Evolutionary conservation across 495 filamentous ascomycete genomes (phyloP).

Genomic region (Cercophora samala): DNA sequence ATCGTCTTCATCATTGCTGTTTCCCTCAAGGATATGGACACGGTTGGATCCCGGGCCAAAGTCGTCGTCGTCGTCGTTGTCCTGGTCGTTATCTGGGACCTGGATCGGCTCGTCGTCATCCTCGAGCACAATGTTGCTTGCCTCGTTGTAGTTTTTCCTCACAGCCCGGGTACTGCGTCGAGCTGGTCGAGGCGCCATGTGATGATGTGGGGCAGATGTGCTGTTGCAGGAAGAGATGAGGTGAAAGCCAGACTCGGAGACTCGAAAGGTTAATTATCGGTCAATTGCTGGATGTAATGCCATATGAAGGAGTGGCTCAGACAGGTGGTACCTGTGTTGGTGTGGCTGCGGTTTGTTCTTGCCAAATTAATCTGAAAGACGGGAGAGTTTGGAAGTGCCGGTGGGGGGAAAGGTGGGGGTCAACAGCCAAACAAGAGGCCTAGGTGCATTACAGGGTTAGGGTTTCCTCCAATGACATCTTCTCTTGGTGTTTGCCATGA

Average conservation of each 20-base stretch:
- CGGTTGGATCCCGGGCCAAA: constrained; percentile 19
- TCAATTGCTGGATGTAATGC: not conserved
- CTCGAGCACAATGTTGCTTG: constrained; percentile 14
- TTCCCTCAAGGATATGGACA: not conserved
- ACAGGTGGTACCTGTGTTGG: too few species aligned
- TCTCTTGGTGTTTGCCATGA: not conserved
- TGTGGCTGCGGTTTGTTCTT: not conserved
- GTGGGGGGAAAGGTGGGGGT: not conserved
- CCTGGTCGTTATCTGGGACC: not conserved
- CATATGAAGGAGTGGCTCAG: too few species aligned
- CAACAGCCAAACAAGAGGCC: not conserved
- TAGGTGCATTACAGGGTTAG: not conserved
- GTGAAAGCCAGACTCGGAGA: not conserved
- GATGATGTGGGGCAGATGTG: not conserved
- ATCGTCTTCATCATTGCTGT: constrained; percentile 21
- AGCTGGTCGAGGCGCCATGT: not conserved
- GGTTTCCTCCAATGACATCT: not conserved
- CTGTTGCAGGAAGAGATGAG: not conserved
- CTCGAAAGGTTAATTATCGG: not conserved
- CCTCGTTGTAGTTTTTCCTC: constrained; percentile 28
- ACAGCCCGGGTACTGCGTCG: constrained; percentile 24
- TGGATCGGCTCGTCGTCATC: constrained; percentile 28
- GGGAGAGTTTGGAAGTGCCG: not conserved
- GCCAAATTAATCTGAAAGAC: not conserved
- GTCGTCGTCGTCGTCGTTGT: constrained; percentile 28